phyloP scores from a whole-genome alignment of 176 grass and related monocot species.

The Oryza meridionalis region DNA sequence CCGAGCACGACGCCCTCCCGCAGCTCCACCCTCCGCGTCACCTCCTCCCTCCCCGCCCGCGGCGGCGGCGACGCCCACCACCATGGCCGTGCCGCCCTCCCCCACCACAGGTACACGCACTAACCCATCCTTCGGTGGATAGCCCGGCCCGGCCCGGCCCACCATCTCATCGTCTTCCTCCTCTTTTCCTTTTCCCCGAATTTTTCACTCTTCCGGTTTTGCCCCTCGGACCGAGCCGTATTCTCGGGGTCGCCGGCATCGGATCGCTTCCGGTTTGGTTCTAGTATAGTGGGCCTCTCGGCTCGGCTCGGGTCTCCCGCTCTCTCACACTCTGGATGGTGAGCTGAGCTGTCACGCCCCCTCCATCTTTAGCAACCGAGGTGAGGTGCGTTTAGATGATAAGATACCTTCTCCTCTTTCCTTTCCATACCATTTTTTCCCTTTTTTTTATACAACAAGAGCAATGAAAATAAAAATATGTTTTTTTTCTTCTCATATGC shows the following conservation, averaged over 20 bases:
- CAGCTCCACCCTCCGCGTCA: slow-evolving; percentile 43
- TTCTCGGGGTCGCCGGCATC: neutral
- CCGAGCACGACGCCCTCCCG: slow-evolving; percentile 46
- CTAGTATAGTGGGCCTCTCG: neutral
- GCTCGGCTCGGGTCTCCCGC: neutral
- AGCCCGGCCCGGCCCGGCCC: too few species aligned
- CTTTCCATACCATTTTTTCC: neutral
- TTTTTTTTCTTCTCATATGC: neutral
- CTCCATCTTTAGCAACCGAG: slow-evolving; percentile 5
- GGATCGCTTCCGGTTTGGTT: neutral
- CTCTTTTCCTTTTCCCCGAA: slow-evolving; percentile 18
- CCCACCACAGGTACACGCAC: slow-evolving; percentile 47
- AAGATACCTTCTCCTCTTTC: neutral
- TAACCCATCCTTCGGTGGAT: neutral
- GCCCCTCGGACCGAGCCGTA: neutral
- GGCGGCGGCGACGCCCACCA: slow-evolving; percentile 7
- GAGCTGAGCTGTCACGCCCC: slow-evolving; percentile 32
- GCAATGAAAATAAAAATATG: neutral
- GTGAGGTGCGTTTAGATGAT: slow-evolving; percentile 34
- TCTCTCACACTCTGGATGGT: neutral
- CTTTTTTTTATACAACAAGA: neutral
- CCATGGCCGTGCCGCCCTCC: neutral
- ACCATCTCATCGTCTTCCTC: neutral
- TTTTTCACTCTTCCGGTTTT: slow-evolving; percentile 16
- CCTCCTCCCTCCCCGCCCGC: slow-evolving; percentile 28